Evolutionary conservation across 2,329 filamentous ascomycete genomes (phyloP).

Genomic region (Diaporthe australafricana): DNA sequence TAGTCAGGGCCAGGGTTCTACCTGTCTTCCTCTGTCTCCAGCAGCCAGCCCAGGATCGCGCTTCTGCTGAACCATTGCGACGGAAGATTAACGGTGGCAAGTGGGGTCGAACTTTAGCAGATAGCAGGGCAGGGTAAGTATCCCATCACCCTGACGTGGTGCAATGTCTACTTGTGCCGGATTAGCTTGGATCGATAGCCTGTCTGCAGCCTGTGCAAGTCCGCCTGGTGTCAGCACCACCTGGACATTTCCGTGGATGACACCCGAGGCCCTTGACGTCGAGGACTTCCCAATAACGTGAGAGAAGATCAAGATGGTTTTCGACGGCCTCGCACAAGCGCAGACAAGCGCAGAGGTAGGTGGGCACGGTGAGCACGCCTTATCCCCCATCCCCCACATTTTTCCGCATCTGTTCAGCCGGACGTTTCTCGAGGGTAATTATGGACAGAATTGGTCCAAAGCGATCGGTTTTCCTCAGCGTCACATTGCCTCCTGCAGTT

Average conservation of each 20-base stretch:
- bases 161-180: background rate
- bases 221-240: background rate
- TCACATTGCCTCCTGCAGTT: constrained; percentile 26
- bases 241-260: background rate
- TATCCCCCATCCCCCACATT: background rate
- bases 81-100: constrained; percentile 7
- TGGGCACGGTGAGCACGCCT: background rate
- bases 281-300: background rate
- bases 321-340: background rate
- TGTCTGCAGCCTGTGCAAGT: too few species aligned
- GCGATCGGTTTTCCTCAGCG: background rate
- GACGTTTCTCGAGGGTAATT: background rate
- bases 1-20: constrained; percentile 20
- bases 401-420: background rate
- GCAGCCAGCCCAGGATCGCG: background rate
- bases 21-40: background rate
- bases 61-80: constrained; percentile 9
- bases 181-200: background rate
- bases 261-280: background rate
- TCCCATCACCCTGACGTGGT: background rate
- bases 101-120: constrained; percentile 11
- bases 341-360: background rate
- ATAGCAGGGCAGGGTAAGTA: background rate
- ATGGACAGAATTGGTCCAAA: background rate
- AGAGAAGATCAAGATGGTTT: background rate